Percentiles rank a stretch among this genome's conserved stretches.
Evolutionary conservation across 306 rosid species (phyloP).

Genomic region (Castanea sativa): DNA sequence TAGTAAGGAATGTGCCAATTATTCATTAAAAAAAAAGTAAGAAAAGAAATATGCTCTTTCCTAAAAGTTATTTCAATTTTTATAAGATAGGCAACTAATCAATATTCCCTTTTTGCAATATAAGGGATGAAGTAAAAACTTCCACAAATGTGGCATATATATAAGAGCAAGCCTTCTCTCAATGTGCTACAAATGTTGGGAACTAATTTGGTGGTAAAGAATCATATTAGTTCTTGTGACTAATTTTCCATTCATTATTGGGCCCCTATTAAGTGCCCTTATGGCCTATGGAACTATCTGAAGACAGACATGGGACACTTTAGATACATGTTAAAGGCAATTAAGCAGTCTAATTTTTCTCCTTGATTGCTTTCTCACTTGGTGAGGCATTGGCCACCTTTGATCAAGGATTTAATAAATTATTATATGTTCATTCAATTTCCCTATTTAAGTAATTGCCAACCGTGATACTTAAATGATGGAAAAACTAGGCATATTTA

Average conservation of each 20-base stretch:
- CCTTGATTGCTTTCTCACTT: not conserved
- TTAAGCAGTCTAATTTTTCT: not conserved
- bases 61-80: no score
- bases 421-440: not conserved
- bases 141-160: not conserved
- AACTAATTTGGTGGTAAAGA: not conserved
- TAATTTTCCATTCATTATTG: not conserved
- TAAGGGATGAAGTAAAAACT: not conserved
- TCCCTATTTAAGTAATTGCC: not conserved
- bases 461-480: not conserved
- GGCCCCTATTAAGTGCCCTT: not conserved
- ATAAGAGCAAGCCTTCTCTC: not conserved
- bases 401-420: not conserved
- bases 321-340: not conserved
- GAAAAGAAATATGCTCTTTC: no score
- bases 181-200: not conserved
- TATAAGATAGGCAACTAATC: not conserved
- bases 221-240: not conserved
- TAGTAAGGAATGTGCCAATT: no score
- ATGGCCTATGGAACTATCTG: not conserved
- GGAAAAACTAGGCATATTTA: no score
- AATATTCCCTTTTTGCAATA: not conserved
- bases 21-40: no score
- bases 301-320: not conserved
- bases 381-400: not conserved